Percentiles rank a stretch among this genome's conserved stretches.
These are phyloP conservation scores for Russula sp. DNA, from an alignment of 768 basidiomycete genomes.

Conservation along the genomic window DNA sequence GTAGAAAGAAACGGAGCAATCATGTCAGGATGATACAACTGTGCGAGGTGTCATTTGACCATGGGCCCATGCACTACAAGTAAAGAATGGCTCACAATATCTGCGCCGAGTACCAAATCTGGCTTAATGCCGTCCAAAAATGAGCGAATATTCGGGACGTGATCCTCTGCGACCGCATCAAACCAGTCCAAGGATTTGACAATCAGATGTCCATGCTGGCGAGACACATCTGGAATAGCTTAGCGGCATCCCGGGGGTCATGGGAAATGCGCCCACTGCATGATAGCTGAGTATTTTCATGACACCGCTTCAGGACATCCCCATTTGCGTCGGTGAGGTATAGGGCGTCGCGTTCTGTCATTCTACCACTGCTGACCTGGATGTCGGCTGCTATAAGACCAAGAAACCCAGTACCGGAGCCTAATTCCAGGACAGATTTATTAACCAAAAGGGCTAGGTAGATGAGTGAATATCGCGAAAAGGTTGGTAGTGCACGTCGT, in stretches of 20 bases:
- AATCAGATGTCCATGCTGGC: constrained; percentile 40
- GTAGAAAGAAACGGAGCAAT: constrained; percentile 21
- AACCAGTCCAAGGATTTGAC: constrained; percentile 60
- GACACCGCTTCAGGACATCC: constrained; percentile 55
- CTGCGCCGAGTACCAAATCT: constrained; percentile 66
- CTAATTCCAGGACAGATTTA: constrained; percentile 61
- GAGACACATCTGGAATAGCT: constrained; percentile 46
- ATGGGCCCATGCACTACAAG: background rate
- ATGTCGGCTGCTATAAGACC: constrained; percentile 56
- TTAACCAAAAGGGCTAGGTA: constrained; percentile 38
- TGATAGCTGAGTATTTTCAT: constrained; percentile 49
- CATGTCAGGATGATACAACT: constrained; percentile 20
- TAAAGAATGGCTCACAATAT: constrained; percentile 41
- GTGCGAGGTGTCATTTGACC: background rate
- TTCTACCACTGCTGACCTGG: constrained; percentile 35
- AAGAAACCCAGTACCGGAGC: constrained; percentile 71
- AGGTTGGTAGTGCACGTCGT: constrained; percentile 1
- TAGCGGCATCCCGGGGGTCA: background rate
- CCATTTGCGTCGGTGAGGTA: constrained; percentile 59
- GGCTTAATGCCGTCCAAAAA: constrained; percentile 41
- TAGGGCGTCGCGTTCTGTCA: constrained; percentile 6
- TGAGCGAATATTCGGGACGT: constrained; percentile 23
- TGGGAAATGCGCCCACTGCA: constrained; percentile 50
- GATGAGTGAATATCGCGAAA: background rate
- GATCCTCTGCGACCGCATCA: constrained; percentile 40